Base-by-base conservation (phyloP, 108 stramenopile species). In the Cyclotella sp. region DNA sequence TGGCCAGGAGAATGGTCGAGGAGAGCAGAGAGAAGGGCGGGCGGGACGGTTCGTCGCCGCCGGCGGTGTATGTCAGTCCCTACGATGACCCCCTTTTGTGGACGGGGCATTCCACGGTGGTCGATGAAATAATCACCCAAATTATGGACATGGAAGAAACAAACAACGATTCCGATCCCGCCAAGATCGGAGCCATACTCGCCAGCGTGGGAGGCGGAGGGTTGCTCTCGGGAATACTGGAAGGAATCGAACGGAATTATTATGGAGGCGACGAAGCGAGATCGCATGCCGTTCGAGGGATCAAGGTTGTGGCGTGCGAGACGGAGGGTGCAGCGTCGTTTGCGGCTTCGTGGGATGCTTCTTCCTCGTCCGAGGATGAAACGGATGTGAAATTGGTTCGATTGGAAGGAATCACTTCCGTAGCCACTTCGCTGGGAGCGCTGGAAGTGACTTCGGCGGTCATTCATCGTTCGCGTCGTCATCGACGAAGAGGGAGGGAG, bases 131-230 rank as follows among this genome's bases (percentile, higher is more conserved):
- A n/a, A 55, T 85, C 26, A 71, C 84, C 27, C 79, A 88, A 47
- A 19, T 83, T 10, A 74, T 84, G 13, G 85, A 88, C 26, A 71
- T 78, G 7, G 79, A 87, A 39, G 49, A 83, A 27, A 19, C 52
- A 40, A 46, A 15, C 22, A 53, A n/a, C n/a, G n/a, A n/a, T n/a
- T 34, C 34, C 6, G 6, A 34, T 43, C n/a, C 40, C 9, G 39
- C 76, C 28, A 19, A 60, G n/a, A 63, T 91, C n/a, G 94, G 89
- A 43, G 90, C 91, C 21, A 76, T 97, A 24, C 81, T 96, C 14
- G 84, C 87, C 15, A 90, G 91, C 51, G 95, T 97, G 0, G 97
- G 97, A 40, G 97, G 97, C 22, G 97, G 97, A 47, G 97, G 97
- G 27, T 72, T 97, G 7, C 66, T 97, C 9, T 84, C 86, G 39